These are phyloP conservation scores for Sclerotiophoma versabilis DNA, from an alignment of 2,329 filamentous ascomycete species.

Conservation along the genomic window DNA sequence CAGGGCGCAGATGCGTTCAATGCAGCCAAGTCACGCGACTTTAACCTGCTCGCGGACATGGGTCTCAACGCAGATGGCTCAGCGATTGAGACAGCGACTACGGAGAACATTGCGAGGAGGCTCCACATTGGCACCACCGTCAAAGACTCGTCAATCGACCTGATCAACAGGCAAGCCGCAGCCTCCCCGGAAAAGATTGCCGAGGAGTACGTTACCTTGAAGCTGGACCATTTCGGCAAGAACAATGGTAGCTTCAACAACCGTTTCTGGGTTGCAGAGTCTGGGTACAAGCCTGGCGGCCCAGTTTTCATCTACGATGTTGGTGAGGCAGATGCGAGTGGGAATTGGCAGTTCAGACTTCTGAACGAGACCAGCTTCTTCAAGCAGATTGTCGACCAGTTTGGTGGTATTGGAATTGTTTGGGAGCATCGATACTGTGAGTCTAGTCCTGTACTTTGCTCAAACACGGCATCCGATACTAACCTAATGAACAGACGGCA, in stretches of 20 bases:
- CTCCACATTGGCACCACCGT: slow-evolving; percentile 19
- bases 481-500: slow-evolving; percentile 41
- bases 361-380: slow-evolving; percentile 44
- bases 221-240: slow-evolving; percentile 47
- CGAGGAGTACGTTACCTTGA: slow-evolving; percentile 46
- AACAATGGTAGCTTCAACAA: slow-evolving; percentile 45
- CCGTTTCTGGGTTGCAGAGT: slow-evolving; percentile 47
- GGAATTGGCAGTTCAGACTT: slow-evolving; percentile 34
- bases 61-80: slow-evolving; percentile 44
- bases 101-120: slow-evolving; percentile 8
- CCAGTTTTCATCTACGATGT: slow-evolving; percentile 51
- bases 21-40: slow-evolving; percentile 29
- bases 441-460: background rate
- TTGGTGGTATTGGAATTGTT: slow-evolving; percentile 47
- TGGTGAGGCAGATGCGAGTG: slow-evolving; percentile 43
- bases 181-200: slow-evolving; percentile 24
- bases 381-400: slow-evolving; percentile 47
- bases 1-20: slow-evolving; percentile 32
- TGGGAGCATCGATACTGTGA: slow-evolving; percentile 52
- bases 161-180: slow-evolving; percentile 4
- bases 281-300: slow-evolving; percentile 45
- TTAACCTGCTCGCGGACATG: slow-evolving; percentile 41
- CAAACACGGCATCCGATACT: background rate
- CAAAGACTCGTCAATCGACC: background rate
- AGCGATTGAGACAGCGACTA: slow-evolving; percentile 22